These are phyloP conservation scores for Phyllachora maydis DNA, from an alignment of 2,329 filamentous ascomycete species.

Conservation along the genomic window DNA sequence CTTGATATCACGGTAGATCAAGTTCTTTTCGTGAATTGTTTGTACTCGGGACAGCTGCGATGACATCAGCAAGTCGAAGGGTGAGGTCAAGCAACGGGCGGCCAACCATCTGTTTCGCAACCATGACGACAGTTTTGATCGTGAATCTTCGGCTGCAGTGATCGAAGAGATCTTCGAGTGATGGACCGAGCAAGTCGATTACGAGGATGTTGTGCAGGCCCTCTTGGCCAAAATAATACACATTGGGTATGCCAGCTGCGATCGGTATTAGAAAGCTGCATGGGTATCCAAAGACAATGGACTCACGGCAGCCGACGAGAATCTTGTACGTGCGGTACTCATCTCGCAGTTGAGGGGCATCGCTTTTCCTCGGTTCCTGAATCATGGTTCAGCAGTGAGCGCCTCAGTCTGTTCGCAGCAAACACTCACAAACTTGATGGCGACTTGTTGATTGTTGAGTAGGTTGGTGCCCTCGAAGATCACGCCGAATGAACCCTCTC, in stretches of 20 bases:
- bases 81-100: background rate
- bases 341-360: constrained; percentile 91
- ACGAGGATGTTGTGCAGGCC: constrained; percentile 97
- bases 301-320: constrained; percentile 94
- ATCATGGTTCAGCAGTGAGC: constrained; percentile 1
- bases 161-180: constrained; percentile 91
- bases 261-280: constrained; percentile 4
- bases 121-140: constrained; percentile 97
- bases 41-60: constrained; percentile 68
- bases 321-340: constrained; percentile 99
- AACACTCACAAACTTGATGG: constrained; percentile 86
- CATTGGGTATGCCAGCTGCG: constrained; percentile 90
- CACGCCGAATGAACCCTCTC: constrained; percentile 94
- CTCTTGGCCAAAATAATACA: constrained; percentile 98
- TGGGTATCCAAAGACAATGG: constrained; percentile 2
- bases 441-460: constrained; percentile 96
- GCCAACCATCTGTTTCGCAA: constrained; percentile 86
- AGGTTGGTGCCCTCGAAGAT: constrained; percentile 98
- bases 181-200: constrained; percentile 87
- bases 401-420: background rate
- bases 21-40: constrained; percentile 93
- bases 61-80: constrained; percentile 2
- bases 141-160: constrained; percentile 90
- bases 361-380: constrained; percentile 93
- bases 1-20: constrained; percentile 98